Evolutionary conservation across 2,329 filamentous ascomycete genomes (phyloP).

Genomic region (Colletotrichum sojae): DNA sequence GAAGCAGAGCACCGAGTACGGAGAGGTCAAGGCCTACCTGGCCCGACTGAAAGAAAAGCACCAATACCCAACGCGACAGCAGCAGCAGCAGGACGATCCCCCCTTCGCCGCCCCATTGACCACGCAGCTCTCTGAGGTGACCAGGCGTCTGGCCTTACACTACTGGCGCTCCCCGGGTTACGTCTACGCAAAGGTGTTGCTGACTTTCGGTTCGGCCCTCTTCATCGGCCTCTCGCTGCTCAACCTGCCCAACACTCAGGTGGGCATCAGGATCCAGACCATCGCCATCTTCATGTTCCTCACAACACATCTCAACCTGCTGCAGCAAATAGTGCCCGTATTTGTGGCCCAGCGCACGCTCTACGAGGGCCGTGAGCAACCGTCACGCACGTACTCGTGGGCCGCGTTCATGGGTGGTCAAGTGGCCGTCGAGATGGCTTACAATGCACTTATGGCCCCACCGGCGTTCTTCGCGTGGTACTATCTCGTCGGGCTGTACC

Average conservation of each 20-base stretch:
- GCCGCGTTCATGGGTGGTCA: constrained; percentile 75
- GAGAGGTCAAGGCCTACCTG: constrained; percentile 50
- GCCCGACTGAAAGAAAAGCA: constrained; percentile 41
- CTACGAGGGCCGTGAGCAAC: constrained; percentile 76
- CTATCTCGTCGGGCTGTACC: constrained; percentile 76
- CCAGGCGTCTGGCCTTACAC: constrained; percentile 78
- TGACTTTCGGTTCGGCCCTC: constrained; percentile 62
- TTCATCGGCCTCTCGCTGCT: constrained; percentile 81
- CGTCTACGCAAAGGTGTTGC: constrained; percentile 77
- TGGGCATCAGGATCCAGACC: constrained; percentile 79
- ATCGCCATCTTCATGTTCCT: constrained; percentile 80
- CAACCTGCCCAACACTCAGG: constrained; percentile 70
- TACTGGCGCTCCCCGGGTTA: constrained; percentile 84
- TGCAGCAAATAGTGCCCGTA: constrained; percentile 76
- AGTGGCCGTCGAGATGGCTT: constrained; percentile 77
- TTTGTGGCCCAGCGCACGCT: constrained; percentile 76
- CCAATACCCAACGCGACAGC: constrained; percentile 44
- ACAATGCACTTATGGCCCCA: constrained; percentile 72
- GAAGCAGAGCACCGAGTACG: constrained; percentile 52
- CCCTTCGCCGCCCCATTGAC: constrained; percentile 77
- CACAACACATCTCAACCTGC: constrained; percentile 78
- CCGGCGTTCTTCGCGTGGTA: constrained; percentile 77
- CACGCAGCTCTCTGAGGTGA: constrained; percentile 72
- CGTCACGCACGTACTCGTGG: constrained; percentile 77
- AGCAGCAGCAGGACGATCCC: constrained; percentile 50